Conservation (phyloP, 805 yeast species). For the Lipomyces anomalus region DNA sequence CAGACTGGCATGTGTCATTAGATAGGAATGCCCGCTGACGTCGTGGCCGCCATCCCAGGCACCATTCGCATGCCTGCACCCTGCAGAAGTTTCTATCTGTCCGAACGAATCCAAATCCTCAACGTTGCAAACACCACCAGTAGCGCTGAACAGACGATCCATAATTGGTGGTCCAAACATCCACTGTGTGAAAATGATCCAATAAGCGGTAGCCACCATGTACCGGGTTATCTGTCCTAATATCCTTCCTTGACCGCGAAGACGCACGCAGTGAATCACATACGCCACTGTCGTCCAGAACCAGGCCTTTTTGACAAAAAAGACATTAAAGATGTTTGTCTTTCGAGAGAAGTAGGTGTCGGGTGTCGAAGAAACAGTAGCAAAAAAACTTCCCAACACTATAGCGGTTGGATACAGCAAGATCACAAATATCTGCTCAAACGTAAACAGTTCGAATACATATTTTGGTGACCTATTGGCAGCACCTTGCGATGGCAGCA, state of each 20-base stretch:
- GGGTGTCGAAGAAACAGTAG: constrained; percentile 17
- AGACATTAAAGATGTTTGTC: constrained; percentile 60
- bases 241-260: constrained; percentile 5
- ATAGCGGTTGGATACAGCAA: constrained; percentile 26
- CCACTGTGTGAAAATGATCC: constrained; percentile 87
- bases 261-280: constrained; percentile 16
- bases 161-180: constrained; percentile 76
- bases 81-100: constrained; percentile 33
- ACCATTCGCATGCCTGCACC: constrained; percentile 58
- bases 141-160: constrained; percentile 72
- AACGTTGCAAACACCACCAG: constrained; percentile 73
- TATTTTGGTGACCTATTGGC: too few species aligned
- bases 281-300: constrained; percentile 65
- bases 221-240: constrained; percentile 37
- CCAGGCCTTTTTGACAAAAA: constrained; percentile 90
- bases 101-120: constrained; percentile 5
- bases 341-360: constrained; percentile 41
- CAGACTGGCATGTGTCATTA: constrained; percentile 61
- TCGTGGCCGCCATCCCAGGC: constrained; percentile 85
- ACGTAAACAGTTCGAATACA: constrained; percentile 8
- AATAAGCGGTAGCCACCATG: constrained; percentile 60
- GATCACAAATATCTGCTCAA: constrained; percentile 19
- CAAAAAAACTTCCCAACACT: constrained; percentile 28
- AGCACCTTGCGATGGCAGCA: neutral
- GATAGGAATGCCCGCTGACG: constrained; percentile 89